Conservation (phyloP, 2,329 filamentous ascomycete genomes). For the Verticillium zaregamsianum region DNA sequence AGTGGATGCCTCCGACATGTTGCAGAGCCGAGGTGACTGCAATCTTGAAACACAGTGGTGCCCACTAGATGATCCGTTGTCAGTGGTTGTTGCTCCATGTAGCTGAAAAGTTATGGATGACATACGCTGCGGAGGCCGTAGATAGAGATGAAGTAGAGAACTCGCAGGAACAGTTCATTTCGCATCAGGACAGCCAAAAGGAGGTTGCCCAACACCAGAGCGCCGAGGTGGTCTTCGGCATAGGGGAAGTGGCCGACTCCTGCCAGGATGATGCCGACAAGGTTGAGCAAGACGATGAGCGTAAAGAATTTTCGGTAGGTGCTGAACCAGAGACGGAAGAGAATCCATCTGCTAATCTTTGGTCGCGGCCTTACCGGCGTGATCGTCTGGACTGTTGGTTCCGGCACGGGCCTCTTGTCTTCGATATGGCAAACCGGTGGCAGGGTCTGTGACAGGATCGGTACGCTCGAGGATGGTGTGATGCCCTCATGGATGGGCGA, state of each 20-base stretch:
- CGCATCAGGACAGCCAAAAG: slow-evolving; percentile 33
- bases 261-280: slow-evolving; percentile 29
- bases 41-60: slow-evolving; percentile 28
- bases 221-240: slow-evolving; percentile 31
- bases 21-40: slow-evolving; percentile 31
- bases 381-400: background rate
- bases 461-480: slow-evolving; percentile 21
- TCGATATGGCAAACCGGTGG: background rate
- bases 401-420: slow-evolving; percentile 2
- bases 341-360: slow-evolving; percentile 26
- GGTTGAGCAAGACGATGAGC: slow-evolving; percentile 29
- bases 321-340: slow-evolving; percentile 34
- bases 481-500: slow-evolving; percentile 27
- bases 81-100: slow-evolving; percentile 5
- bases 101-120: background rate
- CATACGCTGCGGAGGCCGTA: slow-evolving; percentile 31
- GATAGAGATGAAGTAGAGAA: slow-evolving; percentile 30
- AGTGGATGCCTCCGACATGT: slow-evolving; percentile 37
- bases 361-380: slow-evolving; percentile 9
- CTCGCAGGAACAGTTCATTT: slow-evolving; percentile 32
- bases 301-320: slow-evolving; percentile 35
- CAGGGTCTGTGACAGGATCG: slow-evolving; percentile 13
- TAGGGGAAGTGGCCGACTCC: slow-evolving; percentile 27
- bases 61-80: slow-evolving; percentile 28
- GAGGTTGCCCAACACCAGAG: slow-evolving; percentile 33